Evolutionary conservation across 495 filamentous ascomycete genomes (phyloP), one percentile per base, ranked within the genome.

Genomic region (Pseudomonodictys pantanalensis): DNA sequence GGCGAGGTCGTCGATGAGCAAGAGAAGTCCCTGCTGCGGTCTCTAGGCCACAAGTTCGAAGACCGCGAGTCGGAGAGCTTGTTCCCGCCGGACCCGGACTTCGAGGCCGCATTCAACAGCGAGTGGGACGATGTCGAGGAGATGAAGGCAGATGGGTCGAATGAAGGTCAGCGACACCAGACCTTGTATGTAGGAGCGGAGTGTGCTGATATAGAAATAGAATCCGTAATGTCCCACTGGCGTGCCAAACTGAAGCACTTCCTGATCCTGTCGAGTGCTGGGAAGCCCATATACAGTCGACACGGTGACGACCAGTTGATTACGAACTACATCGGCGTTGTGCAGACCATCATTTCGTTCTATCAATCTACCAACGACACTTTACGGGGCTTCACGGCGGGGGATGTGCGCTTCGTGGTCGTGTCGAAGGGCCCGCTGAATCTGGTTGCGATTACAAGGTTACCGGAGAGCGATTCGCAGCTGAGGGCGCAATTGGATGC

Each of bases 291-390:
- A 33, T 99, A 91, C 73, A 96, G 90, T 56, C 81, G 95, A 54
- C 91, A 99, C 70, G 95, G 95, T 23, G 90, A 96, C 60, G 81
- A 95, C 59, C 84, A 86, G 18, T 75, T 97, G 32, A 87, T 97
- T 63, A 96, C 91, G 46, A 85, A 86, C 32, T 96, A 92, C 67
- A 91, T 96, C 74, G 95, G 95, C n/a, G 85, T 97, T 15, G 87
- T 96, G 7, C 95, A 97, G 64, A 97, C 95, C 47, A 92, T 97
- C 67, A 95, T 99, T 50, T 96, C 95, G 3, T 97, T 96, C 75
- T 97, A 95, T 67, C 85, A 96, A 68, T 84, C 84, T 18, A 80
- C 84, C 20, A 79, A 87, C 23, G 87, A 95, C 68, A 83, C 78
- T 5, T 74, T 99, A 5, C 81, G 82, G 42, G 84, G 87, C 11